A percentile compares a stretch with the other conserved stretches of the same genome.
These are phyloP conservation scores for Eucalyptus regnans DNA, from an alignment of 345 rosid species.

Conservation along the genomic window DNA sequence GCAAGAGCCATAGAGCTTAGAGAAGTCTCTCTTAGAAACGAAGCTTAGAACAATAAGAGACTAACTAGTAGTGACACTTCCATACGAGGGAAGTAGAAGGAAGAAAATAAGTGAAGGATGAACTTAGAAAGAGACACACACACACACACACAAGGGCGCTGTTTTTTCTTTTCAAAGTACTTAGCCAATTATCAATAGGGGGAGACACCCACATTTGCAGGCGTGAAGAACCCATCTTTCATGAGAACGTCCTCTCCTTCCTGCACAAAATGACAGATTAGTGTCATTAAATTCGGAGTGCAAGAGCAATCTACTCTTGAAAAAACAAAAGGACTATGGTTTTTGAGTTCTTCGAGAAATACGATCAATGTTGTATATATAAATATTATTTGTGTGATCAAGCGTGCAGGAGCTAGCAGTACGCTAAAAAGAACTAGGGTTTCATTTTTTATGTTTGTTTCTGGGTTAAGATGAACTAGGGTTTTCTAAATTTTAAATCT, in stretches of 20 bases:
- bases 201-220: constrained; percentile 52
- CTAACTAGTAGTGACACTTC: background rate
- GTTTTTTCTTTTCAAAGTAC: background rate
- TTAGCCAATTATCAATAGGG: constrained; percentile 30
- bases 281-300: background rate
- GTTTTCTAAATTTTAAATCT: background rate
- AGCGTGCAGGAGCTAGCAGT: background rate
- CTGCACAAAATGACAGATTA: constrained; percentile 10
- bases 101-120: background rate
- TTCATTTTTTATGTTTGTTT: background rate
- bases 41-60: background rate
- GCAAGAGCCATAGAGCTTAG: background rate
- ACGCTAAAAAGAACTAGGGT: background rate
- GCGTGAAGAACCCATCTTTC: constrained; percentile 70
- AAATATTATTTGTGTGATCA: background rate
- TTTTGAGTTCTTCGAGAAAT: background rate
- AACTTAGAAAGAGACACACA: background rate
- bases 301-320: background rate
- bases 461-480: background rate
- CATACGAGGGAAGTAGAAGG: background rate
- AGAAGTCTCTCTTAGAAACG: background rate
- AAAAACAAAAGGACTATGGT: background rate
- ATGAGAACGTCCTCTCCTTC: constrained; percentile 54
- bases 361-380: background rate
- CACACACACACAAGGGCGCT: background rate